Conservation (phyloP, 2,329 filamentous ascomycete genomes). For the Elsinoe fawcettii region DNA sequence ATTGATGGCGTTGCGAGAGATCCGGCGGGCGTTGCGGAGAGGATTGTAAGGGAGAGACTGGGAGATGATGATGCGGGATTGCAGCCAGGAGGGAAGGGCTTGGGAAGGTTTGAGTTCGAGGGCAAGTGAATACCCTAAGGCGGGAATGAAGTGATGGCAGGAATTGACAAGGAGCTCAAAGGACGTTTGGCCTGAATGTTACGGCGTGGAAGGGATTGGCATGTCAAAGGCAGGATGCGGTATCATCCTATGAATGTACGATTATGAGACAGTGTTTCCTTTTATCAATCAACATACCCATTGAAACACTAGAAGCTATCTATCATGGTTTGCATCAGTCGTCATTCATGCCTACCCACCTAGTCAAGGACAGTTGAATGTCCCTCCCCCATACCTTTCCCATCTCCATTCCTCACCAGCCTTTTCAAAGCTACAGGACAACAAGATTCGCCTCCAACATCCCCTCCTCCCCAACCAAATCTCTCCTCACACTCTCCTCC, state of each 20-base stretch:
- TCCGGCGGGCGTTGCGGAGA: slow-evolving; percentile 48
- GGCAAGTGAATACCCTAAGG: slow-evolving; percentile 17
- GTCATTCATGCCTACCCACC: too few relatives aligned
- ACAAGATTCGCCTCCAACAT: slow-evolving; percentile 49
- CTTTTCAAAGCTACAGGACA: slow-evolving; percentile 30
- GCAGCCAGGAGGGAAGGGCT: slow-evolving; percentile 28
- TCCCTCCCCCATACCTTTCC: not conserved
- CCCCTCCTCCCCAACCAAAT: slow-evolving; percentile 43
- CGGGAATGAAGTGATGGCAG: too few relatives aligned
- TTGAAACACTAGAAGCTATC: not conserved
- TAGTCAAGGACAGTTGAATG: not conserved
- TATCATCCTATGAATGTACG: slow-evolving; percentile 7
- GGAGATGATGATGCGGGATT: slow-evolving; percentile 39
- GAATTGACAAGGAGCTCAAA: too few relatives aligned
- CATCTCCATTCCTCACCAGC: not conserved
- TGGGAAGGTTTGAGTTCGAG: slow-evolving; percentile 57
- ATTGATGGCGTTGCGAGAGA: slow-evolving; percentile 43
- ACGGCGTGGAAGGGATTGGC: not conserved
- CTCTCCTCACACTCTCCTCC: slow-evolving; percentile 46
- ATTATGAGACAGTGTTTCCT: not conserved
- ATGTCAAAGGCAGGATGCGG: not conserved
- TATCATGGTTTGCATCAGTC: too few relatives aligned
- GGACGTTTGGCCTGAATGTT: too few relatives aligned
- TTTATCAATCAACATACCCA: not conserved
- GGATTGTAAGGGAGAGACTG: slow-evolving; percentile 54